These are phyloP conservation scores for Metschnikowia picachoensis DNA, from an alignment of 805 yeast species.

Conservation along the genomic window DNA sequence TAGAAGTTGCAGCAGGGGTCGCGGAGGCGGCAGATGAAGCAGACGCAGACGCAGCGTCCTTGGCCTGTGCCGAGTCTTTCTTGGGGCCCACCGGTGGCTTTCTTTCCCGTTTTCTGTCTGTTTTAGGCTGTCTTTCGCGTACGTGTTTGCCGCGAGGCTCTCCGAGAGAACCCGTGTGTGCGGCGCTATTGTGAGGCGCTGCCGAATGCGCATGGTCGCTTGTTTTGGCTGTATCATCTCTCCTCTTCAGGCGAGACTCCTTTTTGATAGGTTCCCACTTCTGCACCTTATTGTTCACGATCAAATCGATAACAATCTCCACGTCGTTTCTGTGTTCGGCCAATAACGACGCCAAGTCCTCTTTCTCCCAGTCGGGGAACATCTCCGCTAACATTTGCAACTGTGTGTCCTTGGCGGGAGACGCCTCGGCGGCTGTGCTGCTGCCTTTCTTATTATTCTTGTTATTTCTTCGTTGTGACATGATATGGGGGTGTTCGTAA, in stretches of 20 bases:
- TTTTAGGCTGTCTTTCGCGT: conserved; percentile 15
- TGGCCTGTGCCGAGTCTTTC: conserved; percentile 14
- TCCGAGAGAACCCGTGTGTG: conserved; percentile 4
- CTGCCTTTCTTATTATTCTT: conserved; percentile 13
- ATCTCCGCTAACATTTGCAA: conserved; percentile 69
- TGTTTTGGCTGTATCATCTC: conserved; percentile 21
- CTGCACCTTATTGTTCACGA: conserved; percentile 83
- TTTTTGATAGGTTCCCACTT: conserved; percentile 93
- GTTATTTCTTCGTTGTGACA: conserved; percentile 20
- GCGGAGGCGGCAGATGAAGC: conserved; percentile 17
- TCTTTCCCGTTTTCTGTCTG: conserved; percentile 15
- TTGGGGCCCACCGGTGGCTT: conserved; percentile 13
- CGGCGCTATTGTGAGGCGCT: neutral
- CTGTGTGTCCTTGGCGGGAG: conserved; percentile 14
- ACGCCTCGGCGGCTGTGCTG: conserved; percentile 8
- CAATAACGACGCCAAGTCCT: conserved; percentile 74
- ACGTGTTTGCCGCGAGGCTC: conserved; percentile 6
- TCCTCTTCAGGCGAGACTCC: conserved; percentile 49
- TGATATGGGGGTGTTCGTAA: conserved; percentile 2
- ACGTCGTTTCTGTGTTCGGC: conserved; percentile 70
- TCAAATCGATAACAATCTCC: conserved; percentile 78
- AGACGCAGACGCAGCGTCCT: conserved; percentile 17
- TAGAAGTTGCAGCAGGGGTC: conserved; percentile 13
- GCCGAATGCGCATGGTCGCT: conserved; percentile 5
- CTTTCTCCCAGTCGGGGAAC: conserved; percentile 92